These are phyloP conservation scores for Globisporangium splendens DNA, from an alignment of 352 stramenopile species.

Conservation along the genomic window DNA sequence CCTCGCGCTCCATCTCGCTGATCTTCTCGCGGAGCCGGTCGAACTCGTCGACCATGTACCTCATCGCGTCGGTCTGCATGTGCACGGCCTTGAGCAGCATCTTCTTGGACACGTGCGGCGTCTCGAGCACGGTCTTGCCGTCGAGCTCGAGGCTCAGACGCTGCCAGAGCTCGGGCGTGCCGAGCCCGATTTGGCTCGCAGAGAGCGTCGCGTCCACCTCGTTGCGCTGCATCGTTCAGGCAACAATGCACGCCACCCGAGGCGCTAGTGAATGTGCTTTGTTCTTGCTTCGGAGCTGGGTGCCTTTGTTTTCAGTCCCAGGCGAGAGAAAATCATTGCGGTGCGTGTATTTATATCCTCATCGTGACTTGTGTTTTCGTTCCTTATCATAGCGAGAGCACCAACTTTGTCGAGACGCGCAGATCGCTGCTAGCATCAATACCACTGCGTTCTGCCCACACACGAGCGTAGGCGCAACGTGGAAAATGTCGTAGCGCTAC, in stretches of 20 bases:
- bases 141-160: conserved; percentile 76
- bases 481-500: too few relatives aligned
- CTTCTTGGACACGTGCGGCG: conserved; percentile 80
- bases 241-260: background rate
- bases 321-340: too few relatives aligned
- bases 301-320: too few relatives aligned
- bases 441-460: too few relatives aligned
- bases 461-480: too few relatives aligned
- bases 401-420: too few relatives aligned
- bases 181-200: conserved; percentile 50
- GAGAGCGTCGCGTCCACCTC: conserved; percentile 67
- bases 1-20: conserved; percentile 70
- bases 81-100: conserved; percentile 77
- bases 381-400: too few relatives aligned
- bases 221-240: conserved; percentile 70
- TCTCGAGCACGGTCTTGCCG: conserved; percentile 74
- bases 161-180: conserved; percentile 77
- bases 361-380: too few relatives aligned
- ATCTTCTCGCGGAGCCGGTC: conserved; percentile 77
- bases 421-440: too few relatives aligned
- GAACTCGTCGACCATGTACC: conserved; percentile 81
- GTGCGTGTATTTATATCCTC: too few relatives aligned
- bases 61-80: conserved; percentile 83
- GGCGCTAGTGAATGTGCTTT: background rate
- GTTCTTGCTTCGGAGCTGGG: too few relatives aligned